Percentiles rank a stretch among this genome's conserved stretches.
These are phyloP conservation scores for Candida nitratophila DNA, from an alignment of 805 yeast species.

Conservation along the genomic window DNA sequence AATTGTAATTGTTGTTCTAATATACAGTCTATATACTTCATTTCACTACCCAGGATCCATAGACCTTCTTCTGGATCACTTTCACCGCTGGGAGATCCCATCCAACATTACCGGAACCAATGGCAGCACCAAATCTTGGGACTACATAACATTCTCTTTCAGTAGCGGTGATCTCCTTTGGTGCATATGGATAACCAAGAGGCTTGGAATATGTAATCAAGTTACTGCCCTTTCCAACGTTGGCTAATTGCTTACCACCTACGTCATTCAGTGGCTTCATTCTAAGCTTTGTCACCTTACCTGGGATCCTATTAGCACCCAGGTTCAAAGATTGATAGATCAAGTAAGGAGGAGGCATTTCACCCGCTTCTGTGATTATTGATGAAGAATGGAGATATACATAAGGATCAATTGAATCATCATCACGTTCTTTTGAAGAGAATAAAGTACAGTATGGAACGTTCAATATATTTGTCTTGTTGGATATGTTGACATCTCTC, in stretches of 20 bases:
- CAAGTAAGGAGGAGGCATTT: constrained; percentile 70
- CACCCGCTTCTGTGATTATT: constrained; percentile 51
- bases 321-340: constrained; percentile 64
- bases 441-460: constrained; percentile 62
- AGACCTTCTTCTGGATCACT: constrained; percentile 60
- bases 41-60: constrained; percentile 56
- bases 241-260: constrained; percentile 66
- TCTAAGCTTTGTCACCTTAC: constrained; percentile 40
- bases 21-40: neutral
- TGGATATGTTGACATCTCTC: constrained; percentile 52
- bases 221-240: constrained; percentile 66
- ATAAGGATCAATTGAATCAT: constrained; percentile 38
- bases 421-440: constrained; percentile 28
- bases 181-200: constrained; percentile 83
- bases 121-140: constrained; percentile 80
- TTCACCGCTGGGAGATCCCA: constrained; percentile 86
- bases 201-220: constrained; percentile 85
- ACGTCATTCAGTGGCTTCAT: constrained; percentile 75
- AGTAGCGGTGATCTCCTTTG: constrained; percentile 54
- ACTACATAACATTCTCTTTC: constrained; percentile 85
- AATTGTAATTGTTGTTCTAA: too few species aligned
- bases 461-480: constrained; percentile 47
- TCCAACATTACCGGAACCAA: constrained; percentile 80
- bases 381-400: constrained; percentile 82
- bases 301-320: constrained; percentile 39